Percentiles rank a stretch among this genome's conserved stretches.
Conservation (phyloP, 148 eudicot genomes). For the Gaultheria prostrata region DNA sequence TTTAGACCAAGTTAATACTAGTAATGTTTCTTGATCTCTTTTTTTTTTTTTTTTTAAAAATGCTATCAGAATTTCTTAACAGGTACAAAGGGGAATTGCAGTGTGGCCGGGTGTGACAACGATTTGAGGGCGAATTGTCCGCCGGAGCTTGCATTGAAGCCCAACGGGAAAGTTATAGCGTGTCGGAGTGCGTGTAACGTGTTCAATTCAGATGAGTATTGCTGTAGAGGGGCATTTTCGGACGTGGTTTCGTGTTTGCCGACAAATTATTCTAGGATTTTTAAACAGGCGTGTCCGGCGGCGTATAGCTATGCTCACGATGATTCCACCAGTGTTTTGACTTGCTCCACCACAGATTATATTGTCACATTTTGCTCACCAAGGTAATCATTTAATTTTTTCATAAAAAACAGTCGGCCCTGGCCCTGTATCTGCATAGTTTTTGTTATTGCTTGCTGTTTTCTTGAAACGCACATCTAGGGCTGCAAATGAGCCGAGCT, state of each 20-base stretch:
- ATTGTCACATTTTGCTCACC: conserved; percentile 63
- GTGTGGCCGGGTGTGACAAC: conserved; percentile 60
- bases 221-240: conserved; percentile 63
- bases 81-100: conserved; percentile 49
- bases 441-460: no score
- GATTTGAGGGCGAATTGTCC: conserved; percentile 64
- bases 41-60: neutral
- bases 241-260: conserved; percentile 54
- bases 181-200: conserved; percentile 88
- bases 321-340: conserved; percentile 67
- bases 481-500: no score
- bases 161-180: conserved; percentile 45
- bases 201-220: conserved; percentile 70
- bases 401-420: neutral
- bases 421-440: no score
- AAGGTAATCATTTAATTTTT: conserved; percentile 34
- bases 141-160: conserved; percentile 44
- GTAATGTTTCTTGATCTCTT: no score
- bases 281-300: conserved; percentile 71
- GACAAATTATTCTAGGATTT: conserved; percentile 57
- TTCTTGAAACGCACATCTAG: no score
- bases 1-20: no score
- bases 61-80: neutral
- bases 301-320: conserved; percentile 86
- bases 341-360: conserved; percentile 65